These are phyloP conservation scores for Macrophomina phaseolina DNA, from an alignment of 2,329 filamentous ascomycete genomes.

Conservation along the genomic window DNA sequence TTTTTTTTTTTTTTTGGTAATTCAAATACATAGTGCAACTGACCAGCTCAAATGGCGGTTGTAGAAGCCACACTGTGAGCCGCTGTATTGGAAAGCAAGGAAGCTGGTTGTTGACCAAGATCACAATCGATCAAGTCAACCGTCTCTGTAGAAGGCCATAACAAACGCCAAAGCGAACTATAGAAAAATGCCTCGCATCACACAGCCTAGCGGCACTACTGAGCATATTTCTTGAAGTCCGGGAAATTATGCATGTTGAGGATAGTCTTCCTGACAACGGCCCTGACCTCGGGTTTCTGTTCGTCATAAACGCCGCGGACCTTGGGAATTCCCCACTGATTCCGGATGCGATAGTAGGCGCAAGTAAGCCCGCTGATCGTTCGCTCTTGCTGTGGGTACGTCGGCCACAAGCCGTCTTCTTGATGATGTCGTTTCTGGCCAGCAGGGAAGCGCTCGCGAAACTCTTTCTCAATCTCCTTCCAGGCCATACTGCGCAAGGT, in stretches of 20 bases:
- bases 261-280: constrained; percentile 14
- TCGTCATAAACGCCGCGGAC: constrained; percentile 22
- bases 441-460: constrained; percentile 20
- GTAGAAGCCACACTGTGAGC: no score
- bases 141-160: not conserved
- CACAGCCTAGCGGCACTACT: not conserved
- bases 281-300: constrained; percentile 17
- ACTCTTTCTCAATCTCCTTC: constrained; percentile 24
- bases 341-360: constrained; percentile 26
- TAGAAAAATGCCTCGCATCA: not conserved
- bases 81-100: no score
- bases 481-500: constrained; percentile 19
- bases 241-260: constrained; percentile 19
- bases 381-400: constrained; percentile 21
- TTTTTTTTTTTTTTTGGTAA: no score
- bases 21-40: no score
- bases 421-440: constrained; percentile 23
- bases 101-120: no score
- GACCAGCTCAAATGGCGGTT: no score
- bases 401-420: constrained; percentile 15
- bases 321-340: constrained; percentile 21
- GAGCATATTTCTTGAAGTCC: constrained; percentile 8
- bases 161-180: not conserved
- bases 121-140: not conserved
- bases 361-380: constrained; percentile 20